These are phyloP conservation scores for Colletotrichum sp. DNA, from an alignment of 2,329 filamentous ascomycete genomes.

Conservation along the genomic window DNA sequence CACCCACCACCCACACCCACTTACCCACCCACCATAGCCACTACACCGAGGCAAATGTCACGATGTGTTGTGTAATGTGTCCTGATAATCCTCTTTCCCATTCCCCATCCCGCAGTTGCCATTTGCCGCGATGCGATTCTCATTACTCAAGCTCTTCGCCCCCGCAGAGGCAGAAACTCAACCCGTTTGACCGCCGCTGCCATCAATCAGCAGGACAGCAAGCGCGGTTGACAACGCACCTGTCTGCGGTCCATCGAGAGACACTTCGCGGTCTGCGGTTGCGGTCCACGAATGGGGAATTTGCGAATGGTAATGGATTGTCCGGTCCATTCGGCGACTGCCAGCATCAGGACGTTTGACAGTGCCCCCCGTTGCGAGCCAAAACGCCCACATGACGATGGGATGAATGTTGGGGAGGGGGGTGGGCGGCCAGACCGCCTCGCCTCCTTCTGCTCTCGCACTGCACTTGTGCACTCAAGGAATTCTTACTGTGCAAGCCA, in stretches of 20 bases:
- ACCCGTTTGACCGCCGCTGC: neutral
- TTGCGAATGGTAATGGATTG: constrained; percentile 20
- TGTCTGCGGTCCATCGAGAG: neutral
- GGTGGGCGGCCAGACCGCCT: constrained; percentile 5
- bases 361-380: neutral
- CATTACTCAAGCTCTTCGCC: neutral
- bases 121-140: neutral
- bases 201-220: neutral
- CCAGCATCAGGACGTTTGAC: neutral
- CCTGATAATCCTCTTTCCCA: neutral
- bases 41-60: neutral
- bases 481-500: neutral
- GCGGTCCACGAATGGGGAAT: constrained; percentile 20
- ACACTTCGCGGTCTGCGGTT: neutral
- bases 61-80: neutral
- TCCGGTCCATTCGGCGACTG: neutral
- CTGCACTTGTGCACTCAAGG: neutral
- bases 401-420: neutral
- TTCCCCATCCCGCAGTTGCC: neutral
- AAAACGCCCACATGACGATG: constrained; percentile 14
- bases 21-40: neutral
- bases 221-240: neutral
- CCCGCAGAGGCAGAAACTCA: neutral
- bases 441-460: neutral
- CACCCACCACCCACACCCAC: neutral